Percentiles rank a stretch among this genome's conserved stretches.
These are phyloP conservation scores for Allantophomopsis cytisporea DNA, from an alignment of 2,329 filamentous ascomycete genomes.

Conservation along the genomic window DNA sequence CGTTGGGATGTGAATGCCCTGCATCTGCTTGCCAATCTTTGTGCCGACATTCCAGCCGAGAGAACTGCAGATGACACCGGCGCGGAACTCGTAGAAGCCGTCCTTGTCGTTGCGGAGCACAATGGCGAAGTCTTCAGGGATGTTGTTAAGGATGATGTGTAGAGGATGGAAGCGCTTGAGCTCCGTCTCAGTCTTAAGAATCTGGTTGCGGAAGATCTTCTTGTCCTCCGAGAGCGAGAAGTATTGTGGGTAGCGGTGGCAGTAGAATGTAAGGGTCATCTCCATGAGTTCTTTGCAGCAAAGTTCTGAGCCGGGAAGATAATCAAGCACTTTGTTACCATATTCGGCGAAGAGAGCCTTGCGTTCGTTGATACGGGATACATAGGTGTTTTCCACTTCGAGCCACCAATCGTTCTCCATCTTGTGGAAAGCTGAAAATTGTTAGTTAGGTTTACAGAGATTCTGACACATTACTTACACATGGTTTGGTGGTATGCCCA, in stretches of 20 bases:
- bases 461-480: slow-evolving; percentile 41
- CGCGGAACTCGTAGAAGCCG: slow-evolving; percentile 62
- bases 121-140: slow-evolving; percentile 76
- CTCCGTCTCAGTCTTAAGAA: slow-evolving; percentile 48
- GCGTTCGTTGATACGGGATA: slow-evolving; percentile 52
- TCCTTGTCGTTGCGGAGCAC: slow-evolving; percentile 58
- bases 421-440: slow-evolving; percentile 52
- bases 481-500: slow-evolving; percentile 87
- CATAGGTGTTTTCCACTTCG: slow-evolving; percentile 70
- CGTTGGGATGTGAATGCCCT: slow-evolving; percentile 51
- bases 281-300: slow-evolving; percentile 83
- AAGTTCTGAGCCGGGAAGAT: slow-evolving; percentile 61
- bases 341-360: slow-evolving; percentile 49
- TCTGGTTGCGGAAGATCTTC: slow-evolving; percentile 55
- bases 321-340: slow-evolving; percentile 49
- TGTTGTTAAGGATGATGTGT: slow-evolving; percentile 57
- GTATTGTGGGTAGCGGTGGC: slow-evolving; percentile 60
- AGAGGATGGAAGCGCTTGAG: slow-evolving; percentile 52
- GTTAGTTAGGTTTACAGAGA: slow-evolving; percentile 3
- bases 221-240: slow-evolving; percentile 47
- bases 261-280: slow-evolving; percentile 70
- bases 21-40: slow-evolving; percentile 59
- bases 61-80: slow-evolving; percentile 65
- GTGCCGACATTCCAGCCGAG: slow-evolving; percentile 66
- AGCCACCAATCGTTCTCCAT: slow-evolving; percentile 79